Conservation (phyloP, 108 stramenopile genomes). For the Cyclotella atomus region DNA sequence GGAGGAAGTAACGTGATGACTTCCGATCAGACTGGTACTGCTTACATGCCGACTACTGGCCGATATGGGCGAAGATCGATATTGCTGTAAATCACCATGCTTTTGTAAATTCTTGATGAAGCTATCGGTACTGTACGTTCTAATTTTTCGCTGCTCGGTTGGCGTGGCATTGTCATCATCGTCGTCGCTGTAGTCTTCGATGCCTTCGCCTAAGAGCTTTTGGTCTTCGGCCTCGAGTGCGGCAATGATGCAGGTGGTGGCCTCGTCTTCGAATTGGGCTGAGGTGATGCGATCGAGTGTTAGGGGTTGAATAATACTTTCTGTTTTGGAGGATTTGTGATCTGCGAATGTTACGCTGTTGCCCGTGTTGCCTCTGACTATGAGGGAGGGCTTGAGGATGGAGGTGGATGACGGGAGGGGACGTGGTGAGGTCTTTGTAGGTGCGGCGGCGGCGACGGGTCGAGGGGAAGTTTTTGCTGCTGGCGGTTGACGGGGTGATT, state of each 20-base stretch:
- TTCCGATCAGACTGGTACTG: neutral
- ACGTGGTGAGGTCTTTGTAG: neutral
- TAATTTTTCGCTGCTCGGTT: neutral
- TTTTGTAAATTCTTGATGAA: conserved; percentile 15
- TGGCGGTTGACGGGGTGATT: neutral
- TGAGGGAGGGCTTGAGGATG: conserved; percentile 4
- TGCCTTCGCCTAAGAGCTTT: conserved; percentile 19
- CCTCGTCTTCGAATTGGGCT: conserved; percentile 47
- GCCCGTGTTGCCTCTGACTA: neutral
- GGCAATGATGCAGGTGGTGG: conserved; percentile 38
- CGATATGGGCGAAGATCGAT: neutral
- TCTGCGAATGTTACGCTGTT: conserved; percentile 15
- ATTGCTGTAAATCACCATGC: conserved; percentile 9
- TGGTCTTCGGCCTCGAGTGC: conserved; percentile 41
- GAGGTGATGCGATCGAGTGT: conserved; percentile 21
- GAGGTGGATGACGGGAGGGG: neutral
- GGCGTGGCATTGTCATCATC: neutral
- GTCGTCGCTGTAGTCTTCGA: conserved; percentile 41
- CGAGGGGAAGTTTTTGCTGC: neutral
- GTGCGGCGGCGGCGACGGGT: neutral
- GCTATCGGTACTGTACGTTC: conserved; percentile 2
- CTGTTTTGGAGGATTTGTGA: neutral
- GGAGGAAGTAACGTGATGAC: neutral
- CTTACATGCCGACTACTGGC: neutral
- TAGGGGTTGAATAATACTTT: neutral